Conservation (phyloP, 805 yeast genomes). For the Maudiozyma barnettii region DNA sequence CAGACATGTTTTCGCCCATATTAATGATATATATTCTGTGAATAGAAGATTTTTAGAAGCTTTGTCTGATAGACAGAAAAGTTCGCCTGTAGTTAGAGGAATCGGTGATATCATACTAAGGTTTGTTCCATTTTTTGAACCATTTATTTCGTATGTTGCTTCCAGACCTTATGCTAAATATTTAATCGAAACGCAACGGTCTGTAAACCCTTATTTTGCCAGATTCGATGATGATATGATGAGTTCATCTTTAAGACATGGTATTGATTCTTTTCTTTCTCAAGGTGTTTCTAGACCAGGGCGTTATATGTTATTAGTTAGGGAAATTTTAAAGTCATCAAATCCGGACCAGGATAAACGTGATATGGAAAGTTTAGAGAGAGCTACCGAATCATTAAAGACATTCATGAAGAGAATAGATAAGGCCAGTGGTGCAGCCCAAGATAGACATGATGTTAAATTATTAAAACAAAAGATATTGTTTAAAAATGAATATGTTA, state of each 20-base stretch:
- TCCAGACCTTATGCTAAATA: conserved; percentile 91
- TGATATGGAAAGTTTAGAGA: conserved; percentile 42
- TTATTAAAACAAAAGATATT: conserved; percentile 77
- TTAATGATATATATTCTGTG: conserved; percentile 74
- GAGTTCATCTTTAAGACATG: conserved; percentile 49
- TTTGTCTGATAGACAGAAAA: conserved; percentile 75
- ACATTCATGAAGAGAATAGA: conserved; percentile 65
- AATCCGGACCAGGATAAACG: conserved; percentile 56
- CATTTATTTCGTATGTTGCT: conserved; percentile 88
- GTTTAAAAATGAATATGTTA: conserved; percentile 75
- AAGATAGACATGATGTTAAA: conserved; percentile 83
- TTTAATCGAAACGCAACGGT: conserved; percentile 88
- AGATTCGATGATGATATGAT: conserved; percentile 82
- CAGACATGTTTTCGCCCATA: conserved; percentile 83
- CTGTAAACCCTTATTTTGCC: conserved; percentile 84
- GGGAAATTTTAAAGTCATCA: conserved; percentile 79
- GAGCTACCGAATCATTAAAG: conserved; percentile 67
- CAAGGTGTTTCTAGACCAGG: conserved; percentile 96
- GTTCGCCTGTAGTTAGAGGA: conserved; percentile 71
- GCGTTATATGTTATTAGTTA: conserved; percentile 76
- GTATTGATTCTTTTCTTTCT: conserved; percentile 84
- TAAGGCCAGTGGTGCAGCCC: conserved; percentile 84
- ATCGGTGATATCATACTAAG: conserved; percentile 84
- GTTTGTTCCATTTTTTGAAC: conserved; percentile 78
- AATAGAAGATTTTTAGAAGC: conserved; percentile 85